Conservation (phyloP, 1,284 basidiomycete genomes). For the Blastosporella zonata region DNA sequence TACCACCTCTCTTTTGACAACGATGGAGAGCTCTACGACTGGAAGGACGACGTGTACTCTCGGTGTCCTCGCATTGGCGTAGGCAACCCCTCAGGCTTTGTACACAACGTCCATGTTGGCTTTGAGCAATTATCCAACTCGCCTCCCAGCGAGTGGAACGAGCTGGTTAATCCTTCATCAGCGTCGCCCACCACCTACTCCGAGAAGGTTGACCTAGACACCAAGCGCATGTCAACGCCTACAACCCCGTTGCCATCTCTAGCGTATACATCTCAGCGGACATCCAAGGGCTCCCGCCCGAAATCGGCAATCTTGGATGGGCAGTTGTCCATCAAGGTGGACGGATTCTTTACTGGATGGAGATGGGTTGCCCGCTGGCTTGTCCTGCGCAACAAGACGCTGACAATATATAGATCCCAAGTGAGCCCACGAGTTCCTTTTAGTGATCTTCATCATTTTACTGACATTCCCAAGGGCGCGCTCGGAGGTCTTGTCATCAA, state of each 20-base stretch:
- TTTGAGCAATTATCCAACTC: slow-evolving; percentile 15
- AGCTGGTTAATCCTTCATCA: slow-evolving; percentile 7
- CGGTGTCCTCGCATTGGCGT: slow-evolving; percentile 32
- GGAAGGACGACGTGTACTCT: slow-evolving; percentile 41
- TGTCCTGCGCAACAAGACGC: slow-evolving; percentile 17
- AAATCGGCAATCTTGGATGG: slow-evolving; percentile 17
- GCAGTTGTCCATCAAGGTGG: slow-evolving; percentile 15
- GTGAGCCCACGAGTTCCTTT: slow-evolving; percentile 8
- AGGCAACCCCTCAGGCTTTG: slow-evolving; percentile 34
- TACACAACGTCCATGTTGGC: slow-evolving; percentile 37
- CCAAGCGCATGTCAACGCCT: slow-evolving; percentile 4
- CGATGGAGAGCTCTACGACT: slow-evolving; percentile 39
- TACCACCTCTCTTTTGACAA: slow-evolving; percentile 27
- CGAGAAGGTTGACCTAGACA: slow-evolving; percentile 11
- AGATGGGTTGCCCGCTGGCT: slow-evolving; percentile 20
- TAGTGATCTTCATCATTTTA: background rate
- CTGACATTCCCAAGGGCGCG: slow-evolving; percentile 3
- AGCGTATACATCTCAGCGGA: slow-evolving; percentile 7
- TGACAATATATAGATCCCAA: slow-evolving; percentile 20
- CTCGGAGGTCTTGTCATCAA: slow-evolving; percentile 20
- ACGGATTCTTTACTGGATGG: slow-evolving; percentile 20
- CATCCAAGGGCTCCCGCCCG: slow-evolving; percentile 6
- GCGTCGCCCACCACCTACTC: background rate
- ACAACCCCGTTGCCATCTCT: slow-evolving; percentile 9
- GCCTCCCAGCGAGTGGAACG: slow-evolving; percentile 17